Percentiles rank a stretch among this genome's conserved stretches.
These are phyloP conservation scores for Cynanchum wilfordii DNA, from an alignment of 257 asterid species.

Conservation along the genomic window DNA sequence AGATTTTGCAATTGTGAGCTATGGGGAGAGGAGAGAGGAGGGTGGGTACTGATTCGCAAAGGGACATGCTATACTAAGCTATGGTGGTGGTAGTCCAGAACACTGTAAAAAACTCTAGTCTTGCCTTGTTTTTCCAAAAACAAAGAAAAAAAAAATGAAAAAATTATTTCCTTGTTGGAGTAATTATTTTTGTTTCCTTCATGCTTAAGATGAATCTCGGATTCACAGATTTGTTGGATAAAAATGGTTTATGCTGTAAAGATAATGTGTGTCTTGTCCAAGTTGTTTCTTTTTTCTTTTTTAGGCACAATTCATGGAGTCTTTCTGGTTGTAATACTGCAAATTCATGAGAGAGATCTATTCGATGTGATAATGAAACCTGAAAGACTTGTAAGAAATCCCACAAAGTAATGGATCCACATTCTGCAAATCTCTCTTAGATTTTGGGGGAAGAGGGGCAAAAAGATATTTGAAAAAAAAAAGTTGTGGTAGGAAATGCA, in stretches of 20 bases:
- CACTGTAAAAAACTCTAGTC: background rate
- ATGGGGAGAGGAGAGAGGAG: background rate
- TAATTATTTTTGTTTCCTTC: background rate
- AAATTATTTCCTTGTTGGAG: background rate
- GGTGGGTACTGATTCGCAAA: background rate
- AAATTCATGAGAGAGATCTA: background rate
- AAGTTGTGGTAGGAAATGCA: background rate
- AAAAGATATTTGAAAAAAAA: background rate
- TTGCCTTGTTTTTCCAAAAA: background rate
- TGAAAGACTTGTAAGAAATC: too few species aligned
- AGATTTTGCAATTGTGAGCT: slow-evolving; percentile 6
- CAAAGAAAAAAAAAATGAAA: background rate
- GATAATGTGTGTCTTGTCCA: too few species aligned
- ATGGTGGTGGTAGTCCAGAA: background rate
- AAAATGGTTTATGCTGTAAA: background rate
- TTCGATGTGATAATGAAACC: background rate
- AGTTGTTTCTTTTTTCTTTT: too few species aligned
- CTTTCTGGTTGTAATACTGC: too few species aligned
- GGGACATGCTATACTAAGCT: background rate
- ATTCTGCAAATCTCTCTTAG: background rate
- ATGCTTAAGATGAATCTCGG: background rate
- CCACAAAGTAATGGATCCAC: background rate
- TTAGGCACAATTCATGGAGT: too few species aligned
- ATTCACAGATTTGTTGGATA: too few species aligned
- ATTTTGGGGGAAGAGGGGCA: background rate